phyloP scores from a whole-genome alignment of 78 protist genomes.

The Paulinella micropora region DNA sequence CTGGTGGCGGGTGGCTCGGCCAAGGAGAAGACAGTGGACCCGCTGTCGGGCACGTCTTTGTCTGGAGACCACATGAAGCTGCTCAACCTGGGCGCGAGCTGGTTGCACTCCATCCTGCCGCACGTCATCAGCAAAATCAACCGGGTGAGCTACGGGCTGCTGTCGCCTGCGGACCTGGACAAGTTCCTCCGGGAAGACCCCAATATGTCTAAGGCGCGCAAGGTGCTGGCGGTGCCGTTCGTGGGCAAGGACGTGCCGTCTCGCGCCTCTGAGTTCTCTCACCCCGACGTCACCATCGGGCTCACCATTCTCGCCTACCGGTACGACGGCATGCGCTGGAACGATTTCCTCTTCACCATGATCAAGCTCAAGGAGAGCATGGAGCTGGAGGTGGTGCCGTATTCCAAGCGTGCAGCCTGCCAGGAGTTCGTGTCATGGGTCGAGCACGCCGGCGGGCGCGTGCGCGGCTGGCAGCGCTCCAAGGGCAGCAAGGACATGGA shows the following conservation, averaged over 20 bases:
- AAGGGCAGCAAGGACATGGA: too few relatives aligned
- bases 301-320: slow-evolving; percentile 40
- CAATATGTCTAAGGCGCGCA: slow-evolving; percentile 11
- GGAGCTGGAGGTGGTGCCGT: slow-evolving; percentile 17
- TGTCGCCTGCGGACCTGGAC: slow-evolving; percentile 12
- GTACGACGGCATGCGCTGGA: slow-evolving; percentile 27
- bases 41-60: background rate
- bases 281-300: slow-evolving; percentile 48
- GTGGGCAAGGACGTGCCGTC: slow-evolving; percentile 62
- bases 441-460: background rate
- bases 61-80: background rate
- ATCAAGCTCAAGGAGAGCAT: background rate
- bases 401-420: background rate
- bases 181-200: background rate
- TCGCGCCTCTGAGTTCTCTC: slow-evolving; percentile 35
- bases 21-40: background rate
- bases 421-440: background rate
- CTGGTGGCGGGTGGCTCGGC: background rate
- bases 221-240: slow-evolving; percentile 51
- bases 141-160: slow-evolving; percentile 48
- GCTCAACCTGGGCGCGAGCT: slow-evolving; percentile 34
- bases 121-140: slow-evolving; percentile 41
- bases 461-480: background rate
- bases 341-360: slow-evolving; percentile 1
- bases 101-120: slow-evolving; percentile 30